phyloP scores from a whole-genome alignment of 2,329 filamentous ascomycete genomes.

The Colletotrichum scovillei region DNA sequence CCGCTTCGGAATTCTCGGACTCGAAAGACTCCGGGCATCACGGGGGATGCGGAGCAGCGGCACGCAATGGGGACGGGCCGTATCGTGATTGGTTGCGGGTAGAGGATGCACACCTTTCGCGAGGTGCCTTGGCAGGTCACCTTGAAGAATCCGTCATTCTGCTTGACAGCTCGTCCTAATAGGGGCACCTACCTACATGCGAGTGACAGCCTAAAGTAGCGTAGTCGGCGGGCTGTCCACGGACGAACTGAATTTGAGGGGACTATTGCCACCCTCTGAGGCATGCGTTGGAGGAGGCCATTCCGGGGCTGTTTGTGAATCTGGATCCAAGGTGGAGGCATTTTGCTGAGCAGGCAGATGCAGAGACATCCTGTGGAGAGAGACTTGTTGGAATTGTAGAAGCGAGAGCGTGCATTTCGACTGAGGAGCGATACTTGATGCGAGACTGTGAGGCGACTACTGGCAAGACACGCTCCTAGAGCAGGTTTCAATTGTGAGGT shows the following conservation, averaged over 20 bases:
- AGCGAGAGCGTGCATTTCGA: neutral
- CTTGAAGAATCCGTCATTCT: neutral
- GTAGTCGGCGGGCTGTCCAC: neutral
- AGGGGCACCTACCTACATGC: conserved; percentile 9
- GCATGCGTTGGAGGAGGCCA: neutral
- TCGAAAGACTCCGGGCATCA: neutral
- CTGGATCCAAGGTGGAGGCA: conserved; percentile 1
- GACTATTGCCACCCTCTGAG: neutral
- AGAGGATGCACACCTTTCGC: neutral
- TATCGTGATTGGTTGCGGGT: conserved; percentile 13
- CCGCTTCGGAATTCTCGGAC: conserved; percentile 18
- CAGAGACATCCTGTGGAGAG: conserved; percentile 7
- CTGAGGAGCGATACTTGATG: neutral
- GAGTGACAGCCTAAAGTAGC: conserved; percentile 10
- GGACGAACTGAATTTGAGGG: neutral
- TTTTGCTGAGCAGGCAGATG: conserved; percentile 1
- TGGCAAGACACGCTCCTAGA: neutral
- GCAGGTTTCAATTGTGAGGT: conserved; percentile 4
- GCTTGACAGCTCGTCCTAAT: neutral
- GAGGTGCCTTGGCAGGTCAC: neutral
- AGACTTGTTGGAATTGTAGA: neutral
- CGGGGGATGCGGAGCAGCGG: conserved; percentile 23
- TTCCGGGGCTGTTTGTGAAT: neutral
- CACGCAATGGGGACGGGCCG: conserved; percentile 1
- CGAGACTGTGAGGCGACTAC: neutral